phyloP scores from a whole-genome alignment of 345 rosid species.

The Arabidopsis suecica region DNA sequence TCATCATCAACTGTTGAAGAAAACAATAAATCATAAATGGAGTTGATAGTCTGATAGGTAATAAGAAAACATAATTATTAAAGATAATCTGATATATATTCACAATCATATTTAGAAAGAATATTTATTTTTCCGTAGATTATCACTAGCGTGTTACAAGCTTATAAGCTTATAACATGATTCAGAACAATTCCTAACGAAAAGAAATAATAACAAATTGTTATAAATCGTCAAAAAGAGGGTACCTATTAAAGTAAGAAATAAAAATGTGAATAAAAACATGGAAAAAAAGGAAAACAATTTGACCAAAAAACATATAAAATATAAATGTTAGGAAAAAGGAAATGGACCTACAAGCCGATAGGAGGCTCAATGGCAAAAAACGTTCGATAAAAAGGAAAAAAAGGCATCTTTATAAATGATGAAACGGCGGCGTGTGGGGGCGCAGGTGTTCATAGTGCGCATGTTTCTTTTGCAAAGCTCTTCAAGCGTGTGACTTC shows the following conservation, averaged over 20 bases:
- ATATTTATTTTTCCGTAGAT: too few species aligned
- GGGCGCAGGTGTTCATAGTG: constrained; percentile 51
- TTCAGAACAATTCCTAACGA: background rate
- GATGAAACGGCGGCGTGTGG: constrained; percentile 66
- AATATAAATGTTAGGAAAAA: background rate
- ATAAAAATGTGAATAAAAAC: background rate
- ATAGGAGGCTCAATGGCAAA: constrained; percentile 25
- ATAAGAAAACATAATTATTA: too few species aligned
- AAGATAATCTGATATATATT: too few species aligned
- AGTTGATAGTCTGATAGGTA: background rate
- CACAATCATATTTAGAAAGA: too few species aligned
- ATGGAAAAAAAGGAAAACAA: constrained; percentile 3
- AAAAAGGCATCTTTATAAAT: constrained; percentile 42
- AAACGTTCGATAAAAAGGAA: constrained; percentile 50
- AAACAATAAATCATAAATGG: background rate
- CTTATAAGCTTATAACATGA: too few species aligned
- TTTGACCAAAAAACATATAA: constrained; percentile 9
- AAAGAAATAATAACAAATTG: background rate
- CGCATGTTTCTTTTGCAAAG: constrained; percentile 56
- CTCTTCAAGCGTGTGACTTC: constrained; percentile 42
- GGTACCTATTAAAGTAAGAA: background rate
- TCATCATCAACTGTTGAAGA: background rate
- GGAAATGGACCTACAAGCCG: constrained; percentile 39
- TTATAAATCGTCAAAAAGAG: constrained; percentile 12
- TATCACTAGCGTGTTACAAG: too few species aligned